Base-by-base conservation (phyloP, 345 rosid genomes). In the Iberis pinnata region DNA sequence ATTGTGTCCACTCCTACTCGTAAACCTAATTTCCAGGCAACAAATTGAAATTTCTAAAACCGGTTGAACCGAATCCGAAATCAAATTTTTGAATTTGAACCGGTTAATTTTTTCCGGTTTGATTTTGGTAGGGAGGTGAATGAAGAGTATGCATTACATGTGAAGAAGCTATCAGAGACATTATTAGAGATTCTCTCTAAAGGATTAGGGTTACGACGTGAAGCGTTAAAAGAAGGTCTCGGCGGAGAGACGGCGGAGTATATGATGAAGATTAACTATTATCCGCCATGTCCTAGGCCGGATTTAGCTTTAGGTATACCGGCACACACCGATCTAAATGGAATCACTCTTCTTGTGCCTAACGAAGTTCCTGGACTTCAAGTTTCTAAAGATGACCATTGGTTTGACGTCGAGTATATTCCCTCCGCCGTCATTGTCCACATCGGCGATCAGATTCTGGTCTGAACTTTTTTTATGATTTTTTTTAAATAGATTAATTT, bases 301-400 rank as follows among this genome's bases (percentile, higher is more conserved):
- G 88, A 80, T 51, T 70, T 76, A 10, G 40, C 76, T 1, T 73
- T 83, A 9, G 97, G 95, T 0, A 79, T 83, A 2, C 70, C 49
- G 15, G 70, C 84, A 4, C 97, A 83, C 55, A 78, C 95, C 0
- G 97, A 89, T 31, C 63, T 83, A 16, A 68, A 74, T 2, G 24
- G 73, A 12, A 5, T 83, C 20, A 80, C 97, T 26, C 32, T 89
- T 56, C 76, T 89, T 8, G 76, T 89, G 12, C 80, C 95, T 3
- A 86, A 86, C 29, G 78, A 83, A 9, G 80, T 86, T 10, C 81
- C 87, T 4, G 97, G 97, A 0, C 75, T 89, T 19, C 97, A 89
- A 49, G 74, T 75, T 16, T 76, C 65, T 49, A 77, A 73, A 39
- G 88, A 86, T 19, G 79, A 54, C 6, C 67, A 7, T 2, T 89